Conservation (phyloP, 2,329 filamentous ascomycete species). For the Aureobasidium sp. region DNA sequence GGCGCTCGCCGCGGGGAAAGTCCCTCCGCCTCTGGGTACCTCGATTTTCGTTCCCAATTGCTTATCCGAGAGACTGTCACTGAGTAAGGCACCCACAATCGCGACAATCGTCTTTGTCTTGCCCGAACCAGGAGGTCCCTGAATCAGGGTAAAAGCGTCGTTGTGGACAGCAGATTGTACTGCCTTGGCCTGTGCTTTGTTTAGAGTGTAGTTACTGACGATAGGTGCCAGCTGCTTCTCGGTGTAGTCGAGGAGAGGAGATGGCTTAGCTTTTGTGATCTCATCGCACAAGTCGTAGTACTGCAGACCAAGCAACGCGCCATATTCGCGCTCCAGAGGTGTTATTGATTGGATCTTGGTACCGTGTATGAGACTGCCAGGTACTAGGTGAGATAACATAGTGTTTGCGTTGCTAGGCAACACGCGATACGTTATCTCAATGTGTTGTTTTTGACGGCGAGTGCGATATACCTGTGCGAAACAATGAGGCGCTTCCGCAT, state of each 20-base stretch:
- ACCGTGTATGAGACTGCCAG: constrained; percentile 63
- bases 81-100: constrained; percentile 83
- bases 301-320: constrained; percentile 79
- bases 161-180: constrained; percentile 90
- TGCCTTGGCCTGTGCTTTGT: constrained; percentile 81
- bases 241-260: constrained; percentile 74
- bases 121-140: constrained; percentile 90
- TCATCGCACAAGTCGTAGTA: constrained; percentile 96
- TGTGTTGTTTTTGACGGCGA: constrained; percentile 68
- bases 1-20: constrained; percentile 23
- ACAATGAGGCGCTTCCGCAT: constrained; percentile 65
- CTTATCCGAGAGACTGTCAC: constrained; percentile 46
- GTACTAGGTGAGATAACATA: constrained; percentile 46
- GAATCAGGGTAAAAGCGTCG: constrained; percentile 92
- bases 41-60: constrained; percentile 28
- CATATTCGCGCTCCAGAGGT: constrained; percentile 91
- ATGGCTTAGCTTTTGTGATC: constrained; percentile 81
- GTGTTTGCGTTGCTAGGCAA: constrained; percentile 43
- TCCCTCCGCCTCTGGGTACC: constrained; percentile 29
- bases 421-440: constrained; percentile 82
- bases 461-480: constrained; percentile 76
- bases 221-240: constrained; percentile 64
- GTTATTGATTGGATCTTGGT: constrained; percentile 88
- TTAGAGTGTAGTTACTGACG: constrained; percentile 73
- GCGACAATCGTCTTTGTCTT: constrained; percentile 98